Percentiles rank a stretch among this genome's conserved stretches.
phyloP scores from a whole-genome alignment of 139 green algal genomes.

The Asterochloris erici region DNA sequence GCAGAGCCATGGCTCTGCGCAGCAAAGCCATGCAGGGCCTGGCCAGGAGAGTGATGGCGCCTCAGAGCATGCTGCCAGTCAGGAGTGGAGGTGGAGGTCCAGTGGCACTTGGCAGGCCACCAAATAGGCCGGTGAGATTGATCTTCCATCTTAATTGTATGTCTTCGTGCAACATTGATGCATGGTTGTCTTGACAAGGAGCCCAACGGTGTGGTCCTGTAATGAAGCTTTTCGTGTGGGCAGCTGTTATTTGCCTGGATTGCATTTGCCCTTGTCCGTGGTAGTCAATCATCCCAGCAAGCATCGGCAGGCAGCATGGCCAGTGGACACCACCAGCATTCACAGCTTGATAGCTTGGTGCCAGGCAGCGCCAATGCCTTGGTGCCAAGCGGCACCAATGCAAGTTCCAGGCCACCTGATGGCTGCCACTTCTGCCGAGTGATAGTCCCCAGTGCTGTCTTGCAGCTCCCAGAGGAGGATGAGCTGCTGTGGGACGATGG shows the following conservation, averaged over 20 bases:
- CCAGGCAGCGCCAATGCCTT: no score
- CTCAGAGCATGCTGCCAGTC: constrained; percentile 1
- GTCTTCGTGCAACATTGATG: no score
- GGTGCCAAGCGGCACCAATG: no score
- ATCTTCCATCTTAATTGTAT: no score
- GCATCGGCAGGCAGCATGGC: no score
- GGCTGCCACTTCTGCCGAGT: neutral
- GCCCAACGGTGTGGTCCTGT: neutral
- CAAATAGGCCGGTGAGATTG: constrained; percentile 19
- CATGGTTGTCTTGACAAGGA: neutral
- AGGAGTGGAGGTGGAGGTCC: constrained; percentile 44
- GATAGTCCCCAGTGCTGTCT: neutral
- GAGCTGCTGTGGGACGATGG: constrained; percentile 75
- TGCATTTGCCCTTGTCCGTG: neutral
- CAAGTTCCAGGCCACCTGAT: no score
- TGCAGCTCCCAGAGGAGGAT: constrained; percentile 56
- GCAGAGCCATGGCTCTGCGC: constrained; percentile 4
- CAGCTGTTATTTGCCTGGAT: neutral
- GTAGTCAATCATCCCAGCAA: no score
- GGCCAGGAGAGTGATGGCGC: constrained; percentile 7
- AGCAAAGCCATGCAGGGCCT: constrained; percentile 2
- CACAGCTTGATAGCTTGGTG: no score
- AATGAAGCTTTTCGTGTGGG: neutral
- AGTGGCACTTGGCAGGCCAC: constrained; percentile 29
- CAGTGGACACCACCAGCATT: no score